phyloP scores from a whole-genome alignment of 2,329 filamentous ascomycete genomes.

The Exophiala sideris region DNA sequence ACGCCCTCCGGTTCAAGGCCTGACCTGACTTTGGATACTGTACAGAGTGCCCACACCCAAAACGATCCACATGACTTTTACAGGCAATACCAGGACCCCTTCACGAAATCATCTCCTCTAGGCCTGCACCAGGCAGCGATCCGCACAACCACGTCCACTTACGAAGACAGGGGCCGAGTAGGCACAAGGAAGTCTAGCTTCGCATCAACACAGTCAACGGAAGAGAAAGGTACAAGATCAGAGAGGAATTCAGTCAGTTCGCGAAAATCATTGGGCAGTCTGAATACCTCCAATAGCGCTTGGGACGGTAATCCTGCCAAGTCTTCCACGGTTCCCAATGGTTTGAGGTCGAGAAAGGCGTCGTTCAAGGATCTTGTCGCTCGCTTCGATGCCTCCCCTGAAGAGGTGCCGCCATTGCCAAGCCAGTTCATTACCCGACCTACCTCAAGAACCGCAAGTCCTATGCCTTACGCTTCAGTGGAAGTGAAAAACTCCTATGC shows the following conservation, averaged over 20 bases:
- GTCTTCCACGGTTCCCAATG: constrained; percentile 9
- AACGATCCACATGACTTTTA: constrained; percentile 53
- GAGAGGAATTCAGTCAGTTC: constrained; percentile 1
- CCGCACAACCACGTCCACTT: constrained; percentile 14
- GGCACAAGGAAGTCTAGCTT: constrained; percentile 20
- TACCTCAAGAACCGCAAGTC: constrained; percentile 38
- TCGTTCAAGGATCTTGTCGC: constrained; percentile 79
- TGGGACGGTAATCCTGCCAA: constrained; percentile 9
- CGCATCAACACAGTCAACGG: constrained; percentile 10
- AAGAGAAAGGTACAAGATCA: constrained; percentile 4
- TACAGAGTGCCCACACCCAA: constrained; percentile 31
- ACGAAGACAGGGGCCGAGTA: constrained; percentile 2
- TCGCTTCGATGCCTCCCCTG: constrained; percentile 63
- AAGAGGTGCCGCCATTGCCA: constrained; percentile 44
- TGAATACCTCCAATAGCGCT: constrained; percentile 10
- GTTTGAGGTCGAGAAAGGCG: constrained; percentile 45
- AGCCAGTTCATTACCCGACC: constrained; percentile 32
- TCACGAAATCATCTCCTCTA: constrained; percentile 31
- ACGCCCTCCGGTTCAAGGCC: constrained; percentile 9
- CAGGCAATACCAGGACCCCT: constrained; percentile 42
- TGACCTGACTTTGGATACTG: constrained; percentile 6
- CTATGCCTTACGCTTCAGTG: constrained; percentile 23
- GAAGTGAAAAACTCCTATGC: constrained; percentile 10
- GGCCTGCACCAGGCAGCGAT: constrained; percentile 28
- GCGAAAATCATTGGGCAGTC: constrained; percentile 16